Evolutionary conservation across 805 yeast species (phyloP), one percentile per base, ranked within the genome.

Genomic region (Candida saitoana): DNA sequence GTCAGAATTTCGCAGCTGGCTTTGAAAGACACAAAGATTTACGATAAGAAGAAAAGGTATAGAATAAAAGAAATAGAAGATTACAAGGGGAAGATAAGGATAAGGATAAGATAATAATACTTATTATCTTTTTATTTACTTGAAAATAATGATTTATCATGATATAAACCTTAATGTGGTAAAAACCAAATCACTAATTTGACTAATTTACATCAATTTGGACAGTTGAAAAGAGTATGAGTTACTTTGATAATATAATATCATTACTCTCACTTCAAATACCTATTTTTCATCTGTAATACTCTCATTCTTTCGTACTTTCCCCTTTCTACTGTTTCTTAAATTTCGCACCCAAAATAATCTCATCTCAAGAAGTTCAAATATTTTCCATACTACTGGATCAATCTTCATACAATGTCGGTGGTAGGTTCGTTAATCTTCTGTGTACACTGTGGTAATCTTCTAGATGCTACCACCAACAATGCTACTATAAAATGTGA

Each of bases 391-490:
- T 19, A 15, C 27, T 17, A 34, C 9, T 18, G 6, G 27, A 34
- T 6, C n/a, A 11, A 29, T 5, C 31, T 17, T 18, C 38, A 16
- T 12, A 35, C 25, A 25, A 91, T 93, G 99, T 87, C 96, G 44
- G 95, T 81, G 14, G 96, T 93, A 33, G 99, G 99, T 12, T 86
- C 96, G 38, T 77, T 93, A 55, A 91, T 93, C 45, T 93, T 93
- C 65, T 93, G 99, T 63, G 74, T 82, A 8, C 87, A 82, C 51
- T 93, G 99, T 65, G 99, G 99, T 53, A 87, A 85, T 56, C 72
- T 93, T 42, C 71, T 93, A 45, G 96, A 87, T 59, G 74, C 88
- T 7, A 78, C 78, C 22, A 56, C 61, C 22, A 66, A 80, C 25
- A 65, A 71, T 39, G 54, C 73, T 17, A 59, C 68, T 30, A 63